Percentiles rank a stretch among this genome's conserved stretches.
phyloP scores from a whole-genome alignment of 805 yeast species.

The Kluyveromyces siamensis region DNA sequence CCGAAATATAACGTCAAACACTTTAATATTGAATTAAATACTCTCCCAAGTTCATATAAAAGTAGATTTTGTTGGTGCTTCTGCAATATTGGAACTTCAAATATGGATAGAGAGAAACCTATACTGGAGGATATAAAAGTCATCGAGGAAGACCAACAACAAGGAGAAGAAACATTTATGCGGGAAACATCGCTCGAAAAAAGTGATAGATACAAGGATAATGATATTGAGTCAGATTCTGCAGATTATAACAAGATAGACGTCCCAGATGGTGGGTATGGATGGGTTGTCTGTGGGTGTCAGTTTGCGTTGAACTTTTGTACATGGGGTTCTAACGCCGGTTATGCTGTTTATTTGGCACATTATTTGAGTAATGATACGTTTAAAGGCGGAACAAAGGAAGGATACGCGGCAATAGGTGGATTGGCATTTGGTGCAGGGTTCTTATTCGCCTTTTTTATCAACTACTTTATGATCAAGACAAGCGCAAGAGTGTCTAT shows the following conservation, averaged over 20 bases:
- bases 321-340: conserved; percentile 52
- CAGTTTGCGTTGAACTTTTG: conserved; percentile 33
- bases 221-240: background rate
- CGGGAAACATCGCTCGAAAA: too few relatives aligned
- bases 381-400: conserved; percentile 32
- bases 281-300: conserved; percentile 41
- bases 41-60: too few relatives aligned
- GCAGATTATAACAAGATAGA: conserved; percentile 1
- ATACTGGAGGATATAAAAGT: too few relatives aligned
- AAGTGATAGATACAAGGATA: too few relatives aligned
- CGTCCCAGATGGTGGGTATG: conserved; percentile 39
- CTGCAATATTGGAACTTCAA: too few relatives aligned
- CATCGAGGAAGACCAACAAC: too few relatives aligned
- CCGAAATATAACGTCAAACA: too few relatives aligned
- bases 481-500: conserved; percentile 35
- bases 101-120: too few relatives aligned
- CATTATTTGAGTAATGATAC: conserved; percentile 35
- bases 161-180: too few relatives aligned
- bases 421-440: conserved; percentile 50
- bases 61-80: too few relatives aligned
- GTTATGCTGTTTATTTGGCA: conserved; percentile 42
- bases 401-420: conserved; percentile 45
- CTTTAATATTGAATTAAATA: too few relatives aligned
- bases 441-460: conserved; percentile 36
- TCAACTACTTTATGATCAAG: conserved; percentile 36